Percentiles rank a stretch among this genome's conserved stretches.
Evolutionary conservation across 768 basidiomycete species (phyloP).

Genomic region (Pulveroboletus ravenelii): DNA sequence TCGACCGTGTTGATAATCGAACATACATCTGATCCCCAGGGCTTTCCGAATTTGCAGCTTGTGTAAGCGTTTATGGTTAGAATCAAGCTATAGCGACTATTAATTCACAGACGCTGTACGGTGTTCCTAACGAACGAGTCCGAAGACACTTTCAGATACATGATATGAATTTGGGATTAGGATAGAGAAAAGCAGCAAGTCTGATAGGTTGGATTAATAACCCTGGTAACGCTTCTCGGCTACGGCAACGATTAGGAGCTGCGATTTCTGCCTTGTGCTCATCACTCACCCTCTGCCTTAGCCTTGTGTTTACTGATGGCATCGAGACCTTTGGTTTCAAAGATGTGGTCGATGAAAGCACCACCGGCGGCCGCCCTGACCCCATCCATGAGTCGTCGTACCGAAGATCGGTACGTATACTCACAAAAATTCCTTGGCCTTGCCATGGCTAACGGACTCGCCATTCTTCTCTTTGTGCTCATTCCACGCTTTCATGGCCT

Average conservation of each 20-base stretch:
- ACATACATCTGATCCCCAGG: not conserved
- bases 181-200: too few species aligned
- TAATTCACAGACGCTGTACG: too few species aligned
- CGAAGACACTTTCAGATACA: too few species aligned
- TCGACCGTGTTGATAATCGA: too few species aligned
- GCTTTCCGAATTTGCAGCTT: not conserved
- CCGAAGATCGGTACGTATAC: constrained; percentile 14
- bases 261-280: too few species aligned
- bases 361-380: constrained; percentile 52
- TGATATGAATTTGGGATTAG: too few species aligned
- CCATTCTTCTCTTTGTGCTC: constrained; percentile 49
- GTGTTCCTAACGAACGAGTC: too few species aligned
- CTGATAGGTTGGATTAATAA: not conserved
- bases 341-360: constrained; percentile 46
- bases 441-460: constrained; percentile 42
- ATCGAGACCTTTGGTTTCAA: constrained; percentile 60
- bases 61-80: not conserved
- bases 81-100: not conserved
- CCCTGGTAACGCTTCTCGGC: not conserved
- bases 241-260: constrained; percentile 4
- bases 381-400: not conserved
- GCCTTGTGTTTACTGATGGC: constrained; percentile 41
- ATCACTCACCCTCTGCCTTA: constrained; percentile 33
- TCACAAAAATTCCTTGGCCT: constrained; percentile 48
- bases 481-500: constrained; percentile 65